Conservation (phyloP, 352 stramenopile genomes). For the Pythium phragmitis region DNA sequence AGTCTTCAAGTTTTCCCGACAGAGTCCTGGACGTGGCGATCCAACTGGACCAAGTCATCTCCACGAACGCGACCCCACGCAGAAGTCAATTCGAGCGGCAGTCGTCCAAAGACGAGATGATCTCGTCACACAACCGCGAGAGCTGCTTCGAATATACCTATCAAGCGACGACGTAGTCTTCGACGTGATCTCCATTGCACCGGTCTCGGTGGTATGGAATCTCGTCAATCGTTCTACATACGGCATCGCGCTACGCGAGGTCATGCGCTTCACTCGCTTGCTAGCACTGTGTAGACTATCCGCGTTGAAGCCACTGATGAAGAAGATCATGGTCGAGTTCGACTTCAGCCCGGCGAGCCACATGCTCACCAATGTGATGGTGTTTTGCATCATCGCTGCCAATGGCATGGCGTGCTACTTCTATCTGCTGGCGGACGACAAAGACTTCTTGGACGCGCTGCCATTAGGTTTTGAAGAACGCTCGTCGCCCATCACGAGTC, state of each 20-base stretch:
- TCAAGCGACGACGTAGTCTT: constrained; percentile 33
- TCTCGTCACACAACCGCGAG: constrained; percentile 9
- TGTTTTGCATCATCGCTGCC: constrained; percentile 39
- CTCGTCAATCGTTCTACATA: constrained; percentile 47
- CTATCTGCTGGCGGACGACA: constrained; percentile 50
- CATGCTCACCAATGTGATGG: constrained; percentile 46
- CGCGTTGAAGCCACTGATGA: constrained; percentile 38
- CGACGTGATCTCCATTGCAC: constrained; percentile 33
- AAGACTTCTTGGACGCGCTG: constrained; percentile 46
- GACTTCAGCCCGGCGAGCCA: constrained; percentile 37
- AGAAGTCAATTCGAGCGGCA: constrained; percentile 4
- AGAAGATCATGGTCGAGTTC: constrained; percentile 44
- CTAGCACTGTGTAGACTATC: constrained; percentile 42
- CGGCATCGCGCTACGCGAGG: constrained; percentile 25
- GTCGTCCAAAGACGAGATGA: constrained; percentile 9
- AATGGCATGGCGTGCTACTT: constrained; percentile 60
- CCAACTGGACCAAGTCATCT: neutral
- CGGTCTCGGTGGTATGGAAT: constrained; percentile 54
- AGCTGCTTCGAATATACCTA: constrained; percentile 33
- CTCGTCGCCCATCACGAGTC: neutral
- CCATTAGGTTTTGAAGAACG: constrained; percentile 28
- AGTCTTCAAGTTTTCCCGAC: constrained; percentile 39
- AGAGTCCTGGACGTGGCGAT: neutral
- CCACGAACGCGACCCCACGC: neutral
- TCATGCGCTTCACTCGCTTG: constrained; percentile 40